Percentiles rank a stretch among this genome's conserved stretches.
Conservation (phyloP, 768 basidiomycete species). For the Cystobasidium tubakii region DNA sequence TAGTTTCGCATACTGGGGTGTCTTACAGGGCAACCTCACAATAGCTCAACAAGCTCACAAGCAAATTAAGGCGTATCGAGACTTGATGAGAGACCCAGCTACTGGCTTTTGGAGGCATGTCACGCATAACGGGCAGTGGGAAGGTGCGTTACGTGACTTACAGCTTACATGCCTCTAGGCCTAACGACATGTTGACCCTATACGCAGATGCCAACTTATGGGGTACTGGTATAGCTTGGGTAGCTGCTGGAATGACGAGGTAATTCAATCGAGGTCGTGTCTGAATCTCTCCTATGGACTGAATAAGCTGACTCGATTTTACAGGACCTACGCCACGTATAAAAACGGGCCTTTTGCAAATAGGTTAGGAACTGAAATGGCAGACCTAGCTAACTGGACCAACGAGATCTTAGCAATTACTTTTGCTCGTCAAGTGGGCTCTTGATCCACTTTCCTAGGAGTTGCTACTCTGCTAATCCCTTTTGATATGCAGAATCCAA, state of each 20-base stretch:
- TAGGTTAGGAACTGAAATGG: conserved; percentile 42
- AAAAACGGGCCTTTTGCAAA: conserved; percentile 56
- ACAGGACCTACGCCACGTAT: conserved; percentile 68
- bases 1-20: conserved; percentile 68
- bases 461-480: too few relatives aligned
- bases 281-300: too few relatives aligned
- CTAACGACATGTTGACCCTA: background rate
- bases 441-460: background rate
- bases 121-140: conserved; percentile 65
- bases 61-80: conserved; percentile 67
- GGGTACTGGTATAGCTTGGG: conserved; percentile 77
- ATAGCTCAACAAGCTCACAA: conserved; percentile 63
- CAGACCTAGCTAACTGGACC: conserved; percentile 45
- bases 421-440: conserved; percentile 35
- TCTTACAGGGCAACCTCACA: conserved; percentile 56
- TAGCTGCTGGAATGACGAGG: conserved; percentile 71
- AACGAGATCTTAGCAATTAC: conserved; percentile 43
- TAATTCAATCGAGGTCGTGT: background rate
- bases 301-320: too few relatives aligned
- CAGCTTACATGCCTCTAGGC: too few relatives aligned
- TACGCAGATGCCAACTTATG: conserved; percentile 4
- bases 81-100: conserved; percentile 57
- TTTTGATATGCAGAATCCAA: conserved; percentile 22
- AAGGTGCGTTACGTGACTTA: conserved; percentile 49
- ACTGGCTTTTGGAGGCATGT: conserved; percentile 64